These are phyloP conservation scores for Athelia psychrophila DNA, from an alignment of 1,284 basidiomycete genomes.

Conservation along the genomic window DNA sequence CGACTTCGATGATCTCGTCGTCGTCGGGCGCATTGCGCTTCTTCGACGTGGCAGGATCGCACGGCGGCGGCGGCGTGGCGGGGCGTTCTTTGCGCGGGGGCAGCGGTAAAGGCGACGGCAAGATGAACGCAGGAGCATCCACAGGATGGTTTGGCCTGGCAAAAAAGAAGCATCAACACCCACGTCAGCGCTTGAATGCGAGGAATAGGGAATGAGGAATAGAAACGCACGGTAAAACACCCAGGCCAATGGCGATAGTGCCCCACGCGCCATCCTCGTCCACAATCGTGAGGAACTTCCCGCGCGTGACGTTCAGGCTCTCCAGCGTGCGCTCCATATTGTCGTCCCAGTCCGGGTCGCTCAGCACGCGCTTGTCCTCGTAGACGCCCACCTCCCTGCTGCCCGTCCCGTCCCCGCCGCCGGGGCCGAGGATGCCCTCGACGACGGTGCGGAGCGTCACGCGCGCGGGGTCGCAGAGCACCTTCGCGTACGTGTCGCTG, in stretches of 20 bases:
- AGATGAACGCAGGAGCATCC: slow-evolving; percentile 49
- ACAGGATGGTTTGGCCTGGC: slow-evolving; percentile 49
- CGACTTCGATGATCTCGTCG: slow-evolving; percentile 44
- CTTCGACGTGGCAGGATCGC: slow-evolving; percentile 28
- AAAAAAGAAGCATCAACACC: slow-evolving; percentile 3
- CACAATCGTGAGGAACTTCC: slow-evolving; percentile 83
- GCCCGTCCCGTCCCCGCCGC: slow-evolving; percentile 25
- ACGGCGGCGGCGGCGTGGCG: slow-evolving; percentile 34
- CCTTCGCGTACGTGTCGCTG: slow-evolving; percentile 76
- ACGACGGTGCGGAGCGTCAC: slow-evolving; percentile 76
- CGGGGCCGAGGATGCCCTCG: slow-evolving; percentile 57
- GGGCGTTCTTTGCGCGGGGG: slow-evolving; percentile 46
- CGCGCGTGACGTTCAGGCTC: slow-evolving; percentile 66
- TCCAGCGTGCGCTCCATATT: slow-evolving; percentile 73
- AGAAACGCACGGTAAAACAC: slow-evolving; percentile 63
- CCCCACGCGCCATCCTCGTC: slow-evolving; percentile 84
- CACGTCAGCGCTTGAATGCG: neutral
- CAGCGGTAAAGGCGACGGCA: slow-evolving; percentile 59
- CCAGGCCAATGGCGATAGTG: slow-evolving; percentile 73
- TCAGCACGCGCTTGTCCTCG: slow-evolving; percentile 80
- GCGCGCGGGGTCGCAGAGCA: slow-evolving; percentile 67
- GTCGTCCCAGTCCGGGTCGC: slow-evolving; percentile 90
- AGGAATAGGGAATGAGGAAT: slow-evolving; percentile 17
- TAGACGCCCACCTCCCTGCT: slow-evolving; percentile 76
- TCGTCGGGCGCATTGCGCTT: slow-evolving; percentile 61